Base-by-base conservation (phyloP, 371 early-diverging fungal genomes). In the Saksenaea vasiformis region DNA sequence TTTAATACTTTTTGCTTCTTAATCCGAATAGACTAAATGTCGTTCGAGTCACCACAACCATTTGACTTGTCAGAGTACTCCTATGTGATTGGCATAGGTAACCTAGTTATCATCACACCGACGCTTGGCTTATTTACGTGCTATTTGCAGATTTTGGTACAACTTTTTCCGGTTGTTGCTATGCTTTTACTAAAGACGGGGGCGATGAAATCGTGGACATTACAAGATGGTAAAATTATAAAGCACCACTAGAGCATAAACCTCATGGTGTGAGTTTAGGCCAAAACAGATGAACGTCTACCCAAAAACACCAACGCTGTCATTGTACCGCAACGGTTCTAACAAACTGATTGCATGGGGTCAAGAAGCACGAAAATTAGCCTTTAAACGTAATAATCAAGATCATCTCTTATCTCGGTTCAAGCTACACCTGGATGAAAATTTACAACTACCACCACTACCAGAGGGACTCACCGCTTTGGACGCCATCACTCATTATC, bases 151-250 rank as follows among this genome's bases (percentile, higher is more conserved):
- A 85, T 78, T 85, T 85, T 73, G 86, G 84, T 39, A 84, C 84
- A 22, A 84, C 86, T 11, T 84, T 77, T 61, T 82, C 84, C 39
- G 80, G 80, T 11, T 80, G 80, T 39, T 77, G 80, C 60, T 80
- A 80, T 66, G 77, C 80, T n/a, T 80, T 80, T 35, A 76, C 80
- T 31, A 74, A 78, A 60, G 76, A 80, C 39, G 78, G 76, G 51
- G 76, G 76, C 27, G 80, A 80, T 62, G 79, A 79, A 66, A 74
- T 80, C 26, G 73, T 77, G 38, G 80, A 80, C 64, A 80, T 80
- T 10, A 80, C 74, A 2, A 73, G 76, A 72, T 80, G 80, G 80
- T 77, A 67, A 56, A 58, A 9, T 36, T 19, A 55, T 37, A 39
- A 67, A 53, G 43, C 5, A 60, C 22, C 57, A 60, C 66, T 43